These are phyloP conservation scores for Amanita jacksonii DNA, from an alignment of 768 basidiomycete species.

Conservation along the genomic window DNA sequence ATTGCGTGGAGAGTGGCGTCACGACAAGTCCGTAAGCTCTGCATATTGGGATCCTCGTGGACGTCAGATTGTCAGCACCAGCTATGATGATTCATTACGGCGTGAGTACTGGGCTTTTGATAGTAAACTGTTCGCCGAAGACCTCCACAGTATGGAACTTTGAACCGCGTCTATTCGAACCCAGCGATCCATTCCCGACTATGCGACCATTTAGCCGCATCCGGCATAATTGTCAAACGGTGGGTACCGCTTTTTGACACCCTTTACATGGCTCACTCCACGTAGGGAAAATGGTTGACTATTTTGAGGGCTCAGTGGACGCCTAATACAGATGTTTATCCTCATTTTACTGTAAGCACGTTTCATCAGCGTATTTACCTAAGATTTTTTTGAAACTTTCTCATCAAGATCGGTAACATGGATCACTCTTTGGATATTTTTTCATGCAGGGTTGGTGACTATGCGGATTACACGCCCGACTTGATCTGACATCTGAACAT, in stretches of 20 bases:
- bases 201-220: constrained; percentile 57
- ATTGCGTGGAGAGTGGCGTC: constrained; percentile 56
- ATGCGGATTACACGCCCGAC: background rate
- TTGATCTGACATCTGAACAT: constrained; percentile 2
- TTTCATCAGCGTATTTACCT: background rate
- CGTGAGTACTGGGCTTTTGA: constrained; percentile 31
- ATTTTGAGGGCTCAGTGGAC: constrained; percentile 72
- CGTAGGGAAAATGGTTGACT: constrained; percentile 75
- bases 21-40: constrained; percentile 71
- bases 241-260: constrained; percentile 21
- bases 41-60: constrained; percentile 85
- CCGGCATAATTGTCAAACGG: constrained; percentile 75
- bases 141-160: constrained; percentile 64
- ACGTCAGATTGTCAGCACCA: constrained; percentile 71
- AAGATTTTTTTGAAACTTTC: background rate
- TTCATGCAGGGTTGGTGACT: constrained; percentile 50
- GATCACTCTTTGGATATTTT: constrained; percentile 68
- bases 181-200: constrained; percentile 40
- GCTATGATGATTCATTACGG: constrained; percentile 71
- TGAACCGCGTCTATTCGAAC: constrained; percentile 37
- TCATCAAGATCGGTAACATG: constrained; percentile 62
- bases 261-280: background rate
- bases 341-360: constrained; percentile 69
- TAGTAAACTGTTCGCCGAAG: background rate
- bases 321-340: constrained; percentile 68